Evolutionary conservation across 1,139 yeast genomes (phyloP).

Genomic region (Scheffersomyces insectosa): DNA sequence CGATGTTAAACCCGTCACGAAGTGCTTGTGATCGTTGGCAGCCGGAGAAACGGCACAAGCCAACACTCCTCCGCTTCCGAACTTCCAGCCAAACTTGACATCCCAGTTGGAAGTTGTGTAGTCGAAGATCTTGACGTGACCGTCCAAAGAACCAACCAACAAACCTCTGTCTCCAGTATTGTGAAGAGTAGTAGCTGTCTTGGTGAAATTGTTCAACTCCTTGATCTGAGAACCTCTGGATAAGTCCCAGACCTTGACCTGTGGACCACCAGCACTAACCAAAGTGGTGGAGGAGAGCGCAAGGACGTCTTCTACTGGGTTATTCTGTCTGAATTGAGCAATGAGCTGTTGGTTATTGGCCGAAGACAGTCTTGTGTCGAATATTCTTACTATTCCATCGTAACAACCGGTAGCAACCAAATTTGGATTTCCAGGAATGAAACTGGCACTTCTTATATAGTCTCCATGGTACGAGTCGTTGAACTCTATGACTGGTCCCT

Average conservation of each 20-base stretch:
- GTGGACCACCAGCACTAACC: constrained; percentile 84
- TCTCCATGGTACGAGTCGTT: constrained; percentile 73
- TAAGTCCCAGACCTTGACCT: constrained; percentile 89
- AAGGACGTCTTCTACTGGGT: constrained; percentile 85
- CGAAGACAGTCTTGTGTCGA: constrained; percentile 67
- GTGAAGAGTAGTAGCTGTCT: constrained; percentile 84
- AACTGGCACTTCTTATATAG: constrained; percentile 81
- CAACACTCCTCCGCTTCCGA: constrained; percentile 83
- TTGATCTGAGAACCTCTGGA: constrained; percentile 68
- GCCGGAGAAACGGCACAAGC: constrained; percentile 90
- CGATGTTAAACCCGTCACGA: constrained; percentile 91
- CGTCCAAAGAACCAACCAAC: constrained; percentile 92
- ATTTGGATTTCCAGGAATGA: constrained; percentile 72
- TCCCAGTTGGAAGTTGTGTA: constrained; percentile 73
- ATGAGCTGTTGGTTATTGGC: constrained; percentile 55
- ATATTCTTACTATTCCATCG: constrained; percentile 84
- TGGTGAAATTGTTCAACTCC: constrained; percentile 79
- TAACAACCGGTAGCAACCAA: constrained; percentile 91
- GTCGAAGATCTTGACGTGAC: constrained; percentile 94
- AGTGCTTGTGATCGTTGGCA: constrained; percentile 62
- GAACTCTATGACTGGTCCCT: constrained; percentile 65
- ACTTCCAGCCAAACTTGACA: constrained; percentile 96
- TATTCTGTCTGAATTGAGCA: constrained; percentile 37
- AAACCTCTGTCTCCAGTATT: constrained; percentile 72
- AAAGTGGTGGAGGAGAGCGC: constrained; percentile 79